Percentiles rank a stretch among this genome's conserved stretches.
phyloP scores from a whole-genome alignment of 1,284 basidiomycete species.

The Microbotryum violaceum region DNA sequence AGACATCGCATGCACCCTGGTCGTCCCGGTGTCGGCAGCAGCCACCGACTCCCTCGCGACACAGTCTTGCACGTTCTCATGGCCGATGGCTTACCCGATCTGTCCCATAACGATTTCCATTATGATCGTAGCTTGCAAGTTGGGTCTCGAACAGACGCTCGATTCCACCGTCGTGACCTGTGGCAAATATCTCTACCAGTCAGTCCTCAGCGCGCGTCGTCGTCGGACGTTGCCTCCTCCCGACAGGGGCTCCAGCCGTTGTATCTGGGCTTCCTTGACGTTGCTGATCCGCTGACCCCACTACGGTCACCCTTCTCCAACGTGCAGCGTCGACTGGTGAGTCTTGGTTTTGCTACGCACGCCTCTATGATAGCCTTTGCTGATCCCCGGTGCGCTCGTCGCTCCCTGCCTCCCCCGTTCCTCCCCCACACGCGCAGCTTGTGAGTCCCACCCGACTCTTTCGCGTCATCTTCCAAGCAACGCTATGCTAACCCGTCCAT shows the following conservation, averaged over 20 bases:
- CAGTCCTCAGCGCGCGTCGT: conserved; percentile 1
- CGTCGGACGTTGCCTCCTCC: not conserved
- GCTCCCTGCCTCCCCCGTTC: not conserved
- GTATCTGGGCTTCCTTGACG: not conserved
- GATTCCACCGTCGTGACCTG: conserved; percentile 34
- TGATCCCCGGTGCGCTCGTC: not conserved
- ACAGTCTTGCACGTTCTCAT: not conserved
- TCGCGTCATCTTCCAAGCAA: not conserved
- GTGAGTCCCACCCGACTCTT: not conserved
- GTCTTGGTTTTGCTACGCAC: not conserved
- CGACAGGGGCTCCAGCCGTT: not conserved
- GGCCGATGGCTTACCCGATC: too few species aligned
- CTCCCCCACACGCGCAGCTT: conserved; percentile 3
- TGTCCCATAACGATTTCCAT: too few species aligned
- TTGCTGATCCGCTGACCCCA: not conserved
- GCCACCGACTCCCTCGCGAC: not conserved
- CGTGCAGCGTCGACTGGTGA: conserved; percentile 24
- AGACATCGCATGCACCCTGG: too few species aligned
- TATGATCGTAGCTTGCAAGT: conserved; percentile 23
- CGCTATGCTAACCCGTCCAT: not conserved
- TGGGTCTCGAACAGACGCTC: conserved; percentile 28
- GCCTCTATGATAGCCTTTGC: not conserved
- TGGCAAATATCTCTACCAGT: conserved; percentile 33
- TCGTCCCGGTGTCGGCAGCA: not conserved
- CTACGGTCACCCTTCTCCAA: not conserved